Base-by-base conservation (phyloP, 1,284 basidiomycete species). In the Cryptococcus sp. region DNA sequence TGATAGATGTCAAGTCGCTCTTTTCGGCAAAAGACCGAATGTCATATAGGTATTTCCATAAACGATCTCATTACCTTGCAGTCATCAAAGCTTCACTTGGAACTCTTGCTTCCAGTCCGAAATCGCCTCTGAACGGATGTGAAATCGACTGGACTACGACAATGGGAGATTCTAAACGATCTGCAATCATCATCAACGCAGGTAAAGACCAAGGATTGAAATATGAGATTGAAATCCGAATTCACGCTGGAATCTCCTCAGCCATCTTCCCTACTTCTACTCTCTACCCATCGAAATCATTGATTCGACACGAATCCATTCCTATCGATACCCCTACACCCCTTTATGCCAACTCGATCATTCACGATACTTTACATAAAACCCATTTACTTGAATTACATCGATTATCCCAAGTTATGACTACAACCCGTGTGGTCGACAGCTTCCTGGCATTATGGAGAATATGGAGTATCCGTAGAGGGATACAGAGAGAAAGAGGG, bases 11-110 rank as follows among this genome's bases (percentile, higher is more conserved):
- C 38, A 38, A 73, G 73, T 51, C 54, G 31, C 62, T 97, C 32
- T 93, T 98, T 67, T 91, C 96, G 77, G 89, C 94, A 64, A 98
- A 98, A 73, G 95, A 98, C 71, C 90, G 93, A 63, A 79, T 93
- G 54, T 89, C 94, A 70, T 84, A 85, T 37, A 84, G 96, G 15
- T 94, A 90, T 76, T 94, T 95, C 71, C 88, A 95, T 73, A 98
- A 98, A 75, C 82, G 90, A 45, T 87, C 90, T 0, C 94, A 88
- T 72, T 99, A 93, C 76, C 82, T 98, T 11, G 87, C 92, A 6
- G 83, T 83, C 3, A 79, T 98, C 50, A 89, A 88, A 3, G 80
- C 83, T 7, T 83, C 84, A 1, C 74, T 97, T 41, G 60, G 55
- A 46, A 67, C 59, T 56, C 36, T 48, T 4, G 77, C 76, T 46